Base-by-base conservation (phyloP, 2,329 filamentous ascomycete species). In the Sarocladium kiliense region DNA sequence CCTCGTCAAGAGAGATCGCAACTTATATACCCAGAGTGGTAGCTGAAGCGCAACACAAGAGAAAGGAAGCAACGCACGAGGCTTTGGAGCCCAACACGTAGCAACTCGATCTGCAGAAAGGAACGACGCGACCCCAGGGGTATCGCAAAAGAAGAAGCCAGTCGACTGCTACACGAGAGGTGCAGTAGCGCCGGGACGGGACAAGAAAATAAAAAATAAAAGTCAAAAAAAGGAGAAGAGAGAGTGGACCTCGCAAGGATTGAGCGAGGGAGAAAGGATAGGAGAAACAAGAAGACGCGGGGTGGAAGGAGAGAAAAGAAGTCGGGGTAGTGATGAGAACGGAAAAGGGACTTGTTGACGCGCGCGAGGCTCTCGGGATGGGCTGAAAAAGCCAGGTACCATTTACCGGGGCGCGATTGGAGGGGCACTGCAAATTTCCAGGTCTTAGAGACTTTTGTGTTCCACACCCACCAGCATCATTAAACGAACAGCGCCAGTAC, bases 221-320 rank as follows among this genome's bases (percentile, higher is more conserved):
- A 53, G 30, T 14, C 11, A 53, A 27, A 39, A 53, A 14, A 14
- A 53, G 12, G 23, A 16, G 18, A 39, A 27, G 16, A 23, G 18
- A 36, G 30, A 18, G 47, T 51, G 47, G 47, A 25, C 27, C 47
- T 51, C 47, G 30, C 47, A 51, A 53, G 34, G 34, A 27, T 53
- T 11, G 5, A 25, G 30, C 41, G 23, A 47, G 44, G n/a, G 7
- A 36, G 21, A 37, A n/a, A 51, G 21, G 4, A 19, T 21, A 27
- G 21, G n/a, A 18, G 16, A 23, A 16, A 5, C 9, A 53, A 12
- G n/a, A 36, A 41, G 18, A 19, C 21, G 32, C 14, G 32, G 50
- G 30, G 23, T 18, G 10, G 30, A 34, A 41, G 41, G 30, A 26
- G 34, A 26, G n/a, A 51, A 23, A 23, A 23, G n/a, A 41, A 19